phyloP scores from a whole-genome alignment of 768 basidiomycete species.

The Kwoniella newhampshirensis region DNA sequence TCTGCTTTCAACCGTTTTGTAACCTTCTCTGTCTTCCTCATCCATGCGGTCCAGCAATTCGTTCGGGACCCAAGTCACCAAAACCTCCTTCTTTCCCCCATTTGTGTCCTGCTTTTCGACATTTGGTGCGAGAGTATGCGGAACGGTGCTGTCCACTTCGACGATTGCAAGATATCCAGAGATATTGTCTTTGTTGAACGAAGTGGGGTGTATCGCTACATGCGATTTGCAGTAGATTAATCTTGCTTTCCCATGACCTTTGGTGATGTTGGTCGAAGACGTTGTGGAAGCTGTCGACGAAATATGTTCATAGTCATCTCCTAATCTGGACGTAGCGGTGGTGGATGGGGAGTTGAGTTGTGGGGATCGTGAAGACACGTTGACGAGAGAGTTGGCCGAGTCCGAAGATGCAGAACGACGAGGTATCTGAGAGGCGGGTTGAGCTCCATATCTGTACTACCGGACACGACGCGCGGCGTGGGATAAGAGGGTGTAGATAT shows the following conservation, averaged over 20 bases:
- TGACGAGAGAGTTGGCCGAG: constrained; percentile 2
- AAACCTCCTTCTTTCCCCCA: constrained; percentile 63
- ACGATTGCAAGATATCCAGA: constrained; percentile 90
- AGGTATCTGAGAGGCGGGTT: not conserved
- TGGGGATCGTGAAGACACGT: constrained; percentile 10
- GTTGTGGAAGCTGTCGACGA: constrained; percentile 5
- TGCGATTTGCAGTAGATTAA: constrained; percentile 88
- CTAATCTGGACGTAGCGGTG: constrained; percentile 6
- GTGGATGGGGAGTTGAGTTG: constrained; percentile 19
- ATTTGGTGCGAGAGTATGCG: constrained; percentile 19
- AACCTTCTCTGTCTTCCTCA: constrained; percentile 82
- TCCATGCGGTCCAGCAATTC: constrained; percentile 78
- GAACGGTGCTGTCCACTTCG: constrained; percentile 63
- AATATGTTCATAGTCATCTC: constrained; percentile 11
- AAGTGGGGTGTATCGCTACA: constrained; percentile 92
- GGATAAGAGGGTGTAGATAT: not conserved
- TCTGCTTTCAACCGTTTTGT: constrained; percentile 76
- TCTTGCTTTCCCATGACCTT: constrained; percentile 34
- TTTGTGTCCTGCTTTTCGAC: constrained; percentile 24
- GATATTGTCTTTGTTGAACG: constrained; percentile 87
- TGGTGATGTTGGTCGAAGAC: not conserved
- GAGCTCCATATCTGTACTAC: too few relatives aligned
- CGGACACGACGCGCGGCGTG: too few relatives aligned
- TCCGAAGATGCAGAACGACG: constrained; percentile 10
- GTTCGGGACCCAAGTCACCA: constrained; percentile 93